Percentiles rank a stretch among this genome's conserved stretches.
Conservation (phyloP, 1,139 yeast genomes). For the Taiozyma sp. region DNA sequence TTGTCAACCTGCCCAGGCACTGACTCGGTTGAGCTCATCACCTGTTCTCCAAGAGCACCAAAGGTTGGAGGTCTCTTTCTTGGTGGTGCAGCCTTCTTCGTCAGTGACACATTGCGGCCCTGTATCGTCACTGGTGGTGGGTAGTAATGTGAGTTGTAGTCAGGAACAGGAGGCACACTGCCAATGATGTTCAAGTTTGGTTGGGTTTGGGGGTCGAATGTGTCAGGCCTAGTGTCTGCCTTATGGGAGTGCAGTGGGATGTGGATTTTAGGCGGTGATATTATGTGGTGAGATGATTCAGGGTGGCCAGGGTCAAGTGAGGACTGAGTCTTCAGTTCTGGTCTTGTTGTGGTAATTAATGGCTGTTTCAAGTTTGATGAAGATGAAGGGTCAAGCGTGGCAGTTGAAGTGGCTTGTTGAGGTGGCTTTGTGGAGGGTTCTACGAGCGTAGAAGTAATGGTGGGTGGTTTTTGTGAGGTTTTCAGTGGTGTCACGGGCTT, state of each 20-base stretch:
- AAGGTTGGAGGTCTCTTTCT: slow-evolving; percentile 21
- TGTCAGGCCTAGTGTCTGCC: neutral
- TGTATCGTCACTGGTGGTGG: slow-evolving; percentile 24
- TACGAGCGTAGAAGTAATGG: slow-evolving; percentile 4
- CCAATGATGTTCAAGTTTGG: slow-evolving; percentile 7
- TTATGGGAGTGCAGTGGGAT: neutral
- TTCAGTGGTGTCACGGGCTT: slow-evolving; percentile 3
- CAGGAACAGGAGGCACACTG: slow-evolving; percentile 22
- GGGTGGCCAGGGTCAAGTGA: neutral
- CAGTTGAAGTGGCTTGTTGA: neutral
- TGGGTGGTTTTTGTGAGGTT: neutral
- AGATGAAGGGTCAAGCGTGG: neutral
- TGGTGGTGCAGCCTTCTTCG: slow-evolving; percentile 11
- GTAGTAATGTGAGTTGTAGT: slow-evolving; percentile 16
- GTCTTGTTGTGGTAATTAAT: neutral
- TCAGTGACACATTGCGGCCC: slow-evolving; percentile 19
- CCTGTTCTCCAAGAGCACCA: neutral
- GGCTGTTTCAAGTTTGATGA: neutral
- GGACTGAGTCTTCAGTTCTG: neutral
- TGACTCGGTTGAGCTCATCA: neutral
- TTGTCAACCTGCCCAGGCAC: neutral
- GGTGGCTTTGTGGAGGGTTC: slow-evolving; percentile 1
- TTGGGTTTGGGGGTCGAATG: neutral
- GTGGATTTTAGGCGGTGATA: neutral
- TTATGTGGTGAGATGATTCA: neutral